These are phyloP conservation scores for Neofusicoccum parvum DNA, from an alignment of 2,329 filamentous ascomycete genomes.

Conservation along the genomic window DNA sequence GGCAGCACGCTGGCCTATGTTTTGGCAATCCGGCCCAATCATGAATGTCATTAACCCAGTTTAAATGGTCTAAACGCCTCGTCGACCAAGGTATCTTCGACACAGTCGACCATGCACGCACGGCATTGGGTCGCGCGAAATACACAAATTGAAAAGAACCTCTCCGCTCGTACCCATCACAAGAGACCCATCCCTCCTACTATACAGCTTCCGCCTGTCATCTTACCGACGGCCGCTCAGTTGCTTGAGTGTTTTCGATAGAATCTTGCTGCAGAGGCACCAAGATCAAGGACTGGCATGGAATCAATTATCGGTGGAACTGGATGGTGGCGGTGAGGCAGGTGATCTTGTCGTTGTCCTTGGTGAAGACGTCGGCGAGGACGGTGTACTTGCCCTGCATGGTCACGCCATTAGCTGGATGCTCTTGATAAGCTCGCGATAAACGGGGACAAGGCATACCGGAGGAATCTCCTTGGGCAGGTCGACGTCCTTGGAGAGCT, in stretches of 20 bases:
- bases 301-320: constrained; percentile 50
- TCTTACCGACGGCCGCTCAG: not conserved
- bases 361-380: constrained; percentile 78
- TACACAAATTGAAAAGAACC: not conserved
- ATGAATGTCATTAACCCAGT: constrained; percentile 14
- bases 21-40: not conserved
- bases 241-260: not conserved
- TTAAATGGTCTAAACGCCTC: constrained; percentile 5
- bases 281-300: not conserved
- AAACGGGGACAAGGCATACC: constrained; percentile 56
- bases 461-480: constrained; percentile 86
- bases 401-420: constrained; percentile 1
- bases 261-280: not conserved
- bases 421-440: not conserved
- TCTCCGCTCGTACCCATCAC: not conserved
- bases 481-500: constrained; percentile 77
- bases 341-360: constrained; percentile 74
- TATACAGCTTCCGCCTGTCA: not conserved
- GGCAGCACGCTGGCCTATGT: not conserved
- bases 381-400: constrained; percentile 85
- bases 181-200: not conserved
- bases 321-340: constrained; percentile 77
- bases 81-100: constrained; percentile 11
- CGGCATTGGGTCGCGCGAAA: not conserved
- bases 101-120: constrained; percentile 2